Evolutionary conservation across 768 basidiomycete species (phyloP), one percentile per base, ranked within the genome.

Genomic region (Amyloporia xantha): DNA sequence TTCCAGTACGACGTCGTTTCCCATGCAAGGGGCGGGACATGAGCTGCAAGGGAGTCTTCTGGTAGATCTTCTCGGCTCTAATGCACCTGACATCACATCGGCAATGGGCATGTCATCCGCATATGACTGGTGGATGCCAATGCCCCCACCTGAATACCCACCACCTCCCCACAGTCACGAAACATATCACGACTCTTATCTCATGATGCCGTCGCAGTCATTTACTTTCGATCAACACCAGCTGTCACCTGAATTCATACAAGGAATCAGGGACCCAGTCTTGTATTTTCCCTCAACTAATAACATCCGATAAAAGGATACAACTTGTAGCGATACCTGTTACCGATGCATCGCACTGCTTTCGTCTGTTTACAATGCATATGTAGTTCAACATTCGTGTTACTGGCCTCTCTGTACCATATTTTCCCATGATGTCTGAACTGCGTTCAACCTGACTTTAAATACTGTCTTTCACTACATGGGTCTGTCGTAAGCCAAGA

Each of bases 201-300:
- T 37, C 12, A 36, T 12, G 24, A 24, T 56, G 38, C 57, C 61
- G 10, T 50, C 49, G 44, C 48, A 54, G n/a, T 47, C 55, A 2
- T 61, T 63, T 46, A 58, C 59, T 23, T 63, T 63, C 28, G 54
- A 52, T 41, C 23, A 50, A 27, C 37, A 49, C 23, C 60, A 63
- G 17, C 49, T 59, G 21, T 54, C 60, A 10, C 46, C 55, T 2
- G 51, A 60, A 40, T 61, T 61, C 39, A 33, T 61, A 47, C 51
- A 60, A 21, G 55, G 52, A n/a, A 53, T 63, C 33, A 25, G 53
- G 7, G 51, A 54, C 43, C 51, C 57, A 11, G 41, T 53, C 15
- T n/a, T 57, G 1, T 53, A 57, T 37, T 57, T 57, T 30, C 56
- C 56, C 3, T 54, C 49, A 11, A 39, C 42, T 27, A 51, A 36